phyloP scores from a whole-genome alignment of 2,329 filamentous ascomycete species.

The Rutstroemia sp. region DNA sequence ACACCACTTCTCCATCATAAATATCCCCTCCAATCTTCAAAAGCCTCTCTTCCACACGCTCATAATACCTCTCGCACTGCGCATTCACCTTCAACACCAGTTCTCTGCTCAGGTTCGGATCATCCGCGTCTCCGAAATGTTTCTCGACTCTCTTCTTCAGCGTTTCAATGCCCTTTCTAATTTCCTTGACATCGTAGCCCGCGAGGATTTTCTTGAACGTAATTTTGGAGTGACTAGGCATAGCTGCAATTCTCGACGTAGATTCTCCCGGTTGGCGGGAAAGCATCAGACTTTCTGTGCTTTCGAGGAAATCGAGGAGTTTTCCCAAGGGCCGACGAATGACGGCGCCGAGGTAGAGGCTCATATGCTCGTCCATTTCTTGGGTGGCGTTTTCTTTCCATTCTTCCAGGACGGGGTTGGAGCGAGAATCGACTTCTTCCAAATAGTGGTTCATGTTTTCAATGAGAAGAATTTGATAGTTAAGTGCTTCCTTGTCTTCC shows the following conservation, averaged over 20 bases:
- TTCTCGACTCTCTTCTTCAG: conserved; percentile 91
- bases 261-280: conserved; percentile 54
- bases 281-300: conserved; percentile 62
- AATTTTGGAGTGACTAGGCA: conserved; percentile 74
- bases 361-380: conserved; percentile 82
- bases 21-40: conserved; percentile 52
- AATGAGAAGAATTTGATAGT: conserved; percentile 94
- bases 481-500: conserved; percentile 93
- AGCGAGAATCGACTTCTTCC: conserved; percentile 75
- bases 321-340: conserved; percentile 86
- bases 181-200: conserved; percentile 73
- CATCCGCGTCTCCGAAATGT: conserved; percentile 88
- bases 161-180: conserved; percentile 82
- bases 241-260: conserved; percentile 59
- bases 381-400: conserved; percentile 73
- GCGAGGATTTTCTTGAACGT: conserved; percentile 82
- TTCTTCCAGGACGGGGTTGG: conserved; percentile 68
- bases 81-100: conserved; percentile 50
- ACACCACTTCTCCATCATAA: conserved; percentile 56
- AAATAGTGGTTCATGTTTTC: conserved; percentile 99
- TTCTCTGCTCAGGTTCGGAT: conserved; percentile 45
- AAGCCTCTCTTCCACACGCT: conserved; percentile 53
- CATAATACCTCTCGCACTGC: conserved; percentile 57
- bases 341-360: conserved; percentile 77
- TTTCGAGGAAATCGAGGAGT: conserved; percentile 84